Conservation (phyloP, 2,329 filamentous ascomycete species). For the Fusarium drepaniforme region DNA sequence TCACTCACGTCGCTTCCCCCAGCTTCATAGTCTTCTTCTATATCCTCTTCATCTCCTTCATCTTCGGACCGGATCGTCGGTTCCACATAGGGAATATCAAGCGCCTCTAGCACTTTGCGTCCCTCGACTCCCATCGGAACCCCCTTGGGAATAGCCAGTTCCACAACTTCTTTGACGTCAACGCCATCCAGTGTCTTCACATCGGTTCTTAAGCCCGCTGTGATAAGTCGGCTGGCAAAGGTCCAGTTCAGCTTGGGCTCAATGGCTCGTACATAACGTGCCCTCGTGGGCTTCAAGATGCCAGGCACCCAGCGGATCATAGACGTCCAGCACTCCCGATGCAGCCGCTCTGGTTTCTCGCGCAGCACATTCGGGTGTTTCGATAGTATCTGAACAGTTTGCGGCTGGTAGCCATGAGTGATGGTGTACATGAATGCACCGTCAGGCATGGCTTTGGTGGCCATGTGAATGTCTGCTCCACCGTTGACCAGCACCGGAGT, state of each 20-base stretch:
- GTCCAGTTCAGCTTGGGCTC: constrained; percentile 42
- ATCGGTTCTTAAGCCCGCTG: constrained; percentile 42
- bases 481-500: constrained; percentile 43
- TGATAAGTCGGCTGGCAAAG: constrained; percentile 37
- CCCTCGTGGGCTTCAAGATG: constrained; percentile 1
- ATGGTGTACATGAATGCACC: constrained; percentile 45
- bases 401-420: constrained; percentile 42
- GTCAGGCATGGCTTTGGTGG: constrained; percentile 41
- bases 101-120: constrained; percentile 39
- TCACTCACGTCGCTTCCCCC: constrained; percentile 26
- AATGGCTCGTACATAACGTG: constrained; percentile 5
- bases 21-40: constrained; percentile 12
- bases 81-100: constrained; percentile 41
- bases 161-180: constrained; percentile 36
- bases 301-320: constrained; percentile 35
- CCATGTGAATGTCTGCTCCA: constrained; percentile 42
- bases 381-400: constrained; percentile 41
- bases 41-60: constrained; percentile 11
- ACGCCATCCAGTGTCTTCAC: constrained; percentile 35
- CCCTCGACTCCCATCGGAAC: constrained; percentile 35
- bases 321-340: constrained; percentile 41
- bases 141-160: constrained; percentile 36
- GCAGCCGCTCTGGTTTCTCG: constrained; percentile 34
- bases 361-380: constrained; percentile 39
- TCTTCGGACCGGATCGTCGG: constrained; percentile 13